Percentiles rank a stretch among this genome's conserved stretches.
These are phyloP conservation scores for Venturia effusa DNA, from an alignment of 2,329 filamentous ascomycete genomes.

Conservation along the genomic window DNA sequence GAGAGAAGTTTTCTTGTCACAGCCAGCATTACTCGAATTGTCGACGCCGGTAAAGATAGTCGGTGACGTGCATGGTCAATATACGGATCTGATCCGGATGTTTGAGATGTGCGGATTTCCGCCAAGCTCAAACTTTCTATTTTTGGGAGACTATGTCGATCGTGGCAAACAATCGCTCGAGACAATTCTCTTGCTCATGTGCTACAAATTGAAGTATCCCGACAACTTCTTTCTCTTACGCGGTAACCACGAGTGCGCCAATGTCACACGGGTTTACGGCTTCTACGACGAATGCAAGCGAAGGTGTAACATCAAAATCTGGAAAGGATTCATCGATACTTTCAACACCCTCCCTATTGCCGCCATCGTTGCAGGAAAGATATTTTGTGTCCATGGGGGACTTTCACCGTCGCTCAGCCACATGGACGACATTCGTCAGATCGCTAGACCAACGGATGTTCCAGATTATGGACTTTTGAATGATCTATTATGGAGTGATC, in stretches of 20 bases:
- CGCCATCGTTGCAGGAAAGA: constrained; percentile 93
- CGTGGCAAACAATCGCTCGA: constrained; percentile 92
- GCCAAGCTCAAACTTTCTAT: constrained; percentile 82
- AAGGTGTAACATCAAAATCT: constrained; percentile 90
- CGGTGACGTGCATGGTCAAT: constrained; percentile 92
- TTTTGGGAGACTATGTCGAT: constrained; percentile 93
- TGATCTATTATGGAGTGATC: constrained; percentile 93
- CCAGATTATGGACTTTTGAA: constrained; percentile 94
- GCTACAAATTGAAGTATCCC: constrained; percentile 95
- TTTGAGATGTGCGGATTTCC: constrained; percentile 99
- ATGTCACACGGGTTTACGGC: constrained; percentile 88
- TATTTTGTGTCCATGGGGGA: constrained; percentile 94
- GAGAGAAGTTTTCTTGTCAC: constrained; percentile 78
- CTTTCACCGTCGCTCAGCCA: constrained; percentile 84
- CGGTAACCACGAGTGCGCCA: constrained; percentile 94
- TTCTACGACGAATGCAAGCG: constrained; percentile 99
- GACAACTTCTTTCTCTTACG: constrained; percentile 95
- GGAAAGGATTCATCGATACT: constrained; percentile 95
- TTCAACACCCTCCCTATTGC: constrained; percentile 95
- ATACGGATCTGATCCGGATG: constrained; percentile 89
- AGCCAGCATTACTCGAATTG: constrained; percentile 84
- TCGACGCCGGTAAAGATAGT: constrained; percentile 96
- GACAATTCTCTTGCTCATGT: constrained; percentile 83
- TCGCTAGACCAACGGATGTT: constrained; percentile 90
- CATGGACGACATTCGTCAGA: constrained; percentile 97